These are phyloP conservation scores for Dryas alaskensis DNA, from an alignment of 306 rosid species.

Conservation along the genomic window DNA sequence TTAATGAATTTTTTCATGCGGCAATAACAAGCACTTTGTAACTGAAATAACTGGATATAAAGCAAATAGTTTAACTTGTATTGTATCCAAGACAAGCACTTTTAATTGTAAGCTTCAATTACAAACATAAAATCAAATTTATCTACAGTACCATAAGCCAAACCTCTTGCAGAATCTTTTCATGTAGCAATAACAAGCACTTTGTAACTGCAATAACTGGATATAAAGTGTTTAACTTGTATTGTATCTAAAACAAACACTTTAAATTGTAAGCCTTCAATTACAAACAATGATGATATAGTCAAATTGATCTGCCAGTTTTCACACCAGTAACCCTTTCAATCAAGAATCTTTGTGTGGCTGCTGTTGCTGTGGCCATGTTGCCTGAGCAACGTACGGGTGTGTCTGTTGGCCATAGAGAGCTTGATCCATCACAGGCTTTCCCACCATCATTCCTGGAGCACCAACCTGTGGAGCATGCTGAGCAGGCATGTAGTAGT, in stretches of 20 bases:
- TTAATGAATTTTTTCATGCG: background rate
- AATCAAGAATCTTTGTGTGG: slow-evolving; percentile 41
- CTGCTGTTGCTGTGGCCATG: slow-evolving; percentile 40
- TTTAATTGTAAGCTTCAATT: slow-evolving; percentile 10
- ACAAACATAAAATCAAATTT: background rate
- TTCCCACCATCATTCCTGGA: slow-evolving; percentile 44
- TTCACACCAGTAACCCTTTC: slow-evolving; percentile 9
- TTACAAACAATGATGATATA: slow-evolving; percentile 14
- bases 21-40: slow-evolving; percentile 17
- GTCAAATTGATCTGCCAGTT: background rate
- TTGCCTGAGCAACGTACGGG: slow-evolving; percentile 29
- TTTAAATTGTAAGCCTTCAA: slow-evolving; percentile 13
- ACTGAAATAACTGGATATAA: slow-evolving; percentile 7
- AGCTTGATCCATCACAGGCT: slow-evolving; percentile 38
- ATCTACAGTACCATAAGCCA: background rate
- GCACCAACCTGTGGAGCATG: slow-evolving; percentile 37
- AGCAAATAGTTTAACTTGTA: slow-evolving; percentile 13
- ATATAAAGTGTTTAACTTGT: background rate
- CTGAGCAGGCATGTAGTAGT: slow-evolving; percentile 46
- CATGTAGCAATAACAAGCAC: slow-evolving; percentile 14
- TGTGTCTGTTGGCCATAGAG: slow-evolving; percentile 34
- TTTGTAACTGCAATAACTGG: slow-evolving; percentile 3
- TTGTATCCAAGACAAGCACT: slow-evolving; percentile 16
- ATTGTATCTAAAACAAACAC: slow-evolving; percentile 12
- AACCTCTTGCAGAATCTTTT: background rate